Percentiles rank a stretch among this genome's conserved stretches.
Conservation (phyloP, 1,284 basidiomycete genomes). For the Apiotrichum siamense region DNA sequence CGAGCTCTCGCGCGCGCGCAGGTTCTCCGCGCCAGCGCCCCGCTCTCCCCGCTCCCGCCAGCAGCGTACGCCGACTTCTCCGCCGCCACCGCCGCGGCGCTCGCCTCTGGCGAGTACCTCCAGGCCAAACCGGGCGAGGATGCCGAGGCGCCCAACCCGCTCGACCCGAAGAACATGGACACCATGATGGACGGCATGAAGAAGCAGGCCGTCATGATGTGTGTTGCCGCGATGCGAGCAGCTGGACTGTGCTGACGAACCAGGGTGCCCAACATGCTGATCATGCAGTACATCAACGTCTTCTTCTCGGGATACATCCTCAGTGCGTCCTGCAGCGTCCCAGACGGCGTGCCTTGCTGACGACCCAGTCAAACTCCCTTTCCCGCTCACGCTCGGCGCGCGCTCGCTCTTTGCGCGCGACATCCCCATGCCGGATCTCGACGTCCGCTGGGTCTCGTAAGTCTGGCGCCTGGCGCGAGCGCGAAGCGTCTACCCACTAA, state of each 20-base stretch:
- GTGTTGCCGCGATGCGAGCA: conserved; percentile 4
- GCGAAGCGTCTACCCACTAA: not conserved
- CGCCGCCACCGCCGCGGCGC: conserved; percentile 62
- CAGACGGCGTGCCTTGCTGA: not conserved
- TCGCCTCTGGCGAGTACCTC: conserved; percentile 69
- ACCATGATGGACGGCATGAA: conserved; percentile 99
- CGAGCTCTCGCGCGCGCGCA: conserved; percentile 76
- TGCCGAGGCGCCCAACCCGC: conserved; percentile 56
- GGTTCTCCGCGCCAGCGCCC: conserved; percentile 69
- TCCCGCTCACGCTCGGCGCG: conserved; percentile 93
- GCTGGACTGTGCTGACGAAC: conserved; percentile 31
- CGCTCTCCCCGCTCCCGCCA: conserved; percentile 73
- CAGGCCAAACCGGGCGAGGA: conserved; percentile 59
- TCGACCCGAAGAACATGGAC: conserved; percentile 92
- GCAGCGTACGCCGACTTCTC: conserved; percentile 70
- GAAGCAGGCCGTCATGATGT: conserved; percentile 88
- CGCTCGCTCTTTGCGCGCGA: conserved; percentile 98
- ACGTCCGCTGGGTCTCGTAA: conserved; percentile 92
- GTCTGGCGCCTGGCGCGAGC: too few species aligned
- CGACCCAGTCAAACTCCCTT: conserved; percentile 80
- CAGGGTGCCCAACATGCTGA: conserved; percentile 88
- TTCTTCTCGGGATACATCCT: conserved; percentile 98
- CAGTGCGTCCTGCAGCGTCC: conserved; percentile 73
- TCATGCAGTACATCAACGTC: conserved; percentile 99
- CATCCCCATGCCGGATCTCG: conserved; percentile 92